Evolutionary conservation across 345 rosid genomes (phyloP).

Genomic region (Dipteronia sinensis): DNA sequence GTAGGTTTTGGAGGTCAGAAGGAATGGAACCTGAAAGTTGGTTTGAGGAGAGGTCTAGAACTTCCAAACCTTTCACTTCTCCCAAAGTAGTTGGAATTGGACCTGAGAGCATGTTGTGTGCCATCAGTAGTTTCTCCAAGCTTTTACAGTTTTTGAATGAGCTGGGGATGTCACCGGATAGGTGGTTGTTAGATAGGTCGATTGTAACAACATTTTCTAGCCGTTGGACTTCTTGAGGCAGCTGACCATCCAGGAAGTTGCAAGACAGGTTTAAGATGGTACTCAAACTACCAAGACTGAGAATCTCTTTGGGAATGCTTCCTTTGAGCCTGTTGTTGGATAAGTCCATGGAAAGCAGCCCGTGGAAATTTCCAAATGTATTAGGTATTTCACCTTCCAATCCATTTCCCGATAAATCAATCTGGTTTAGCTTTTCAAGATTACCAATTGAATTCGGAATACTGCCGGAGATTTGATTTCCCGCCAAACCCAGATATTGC

Average conservation of each 20-base stretch:
- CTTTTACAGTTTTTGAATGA: constrained; percentile 43
- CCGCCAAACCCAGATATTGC: constrained; percentile 41
- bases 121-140: constrained; percentile 49
- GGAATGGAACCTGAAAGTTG: constrained; percentile 52
- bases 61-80: constrained; percentile 44
- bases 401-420: constrained; percentile 47
- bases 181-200: constrained; percentile 45
- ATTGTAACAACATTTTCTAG: constrained; percentile 37
- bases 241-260: constrained; percentile 40
- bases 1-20: constrained; percentile 32
- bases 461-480: constrained; percentile 40
- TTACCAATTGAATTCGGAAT: constrained; percentile 45
- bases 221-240: constrained; percentile 40
- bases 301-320: constrained; percentile 46
- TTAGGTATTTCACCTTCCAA: constrained; percentile 42
- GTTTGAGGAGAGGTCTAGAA: constrained; percentile 50
- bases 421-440: constrained; percentile 34
- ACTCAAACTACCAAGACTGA: constrained; percentile 44
- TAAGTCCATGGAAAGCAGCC: constrained; percentile 44
- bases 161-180: constrained; percentile 45
- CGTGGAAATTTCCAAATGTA: constrained; percentile 41
- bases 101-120: constrained; percentile 39
- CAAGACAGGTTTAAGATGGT: constrained; percentile 38
- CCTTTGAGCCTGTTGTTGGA: constrained; percentile 52
- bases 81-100: constrained; percentile 36